Percentiles rank a stretch among this genome's conserved stretches.
These are phyloP conservation scores for Thielaviopsis euricoi DNA, from an alignment of 2,329 filamentous ascomycete species.

Conservation along the genomic window DNA sequence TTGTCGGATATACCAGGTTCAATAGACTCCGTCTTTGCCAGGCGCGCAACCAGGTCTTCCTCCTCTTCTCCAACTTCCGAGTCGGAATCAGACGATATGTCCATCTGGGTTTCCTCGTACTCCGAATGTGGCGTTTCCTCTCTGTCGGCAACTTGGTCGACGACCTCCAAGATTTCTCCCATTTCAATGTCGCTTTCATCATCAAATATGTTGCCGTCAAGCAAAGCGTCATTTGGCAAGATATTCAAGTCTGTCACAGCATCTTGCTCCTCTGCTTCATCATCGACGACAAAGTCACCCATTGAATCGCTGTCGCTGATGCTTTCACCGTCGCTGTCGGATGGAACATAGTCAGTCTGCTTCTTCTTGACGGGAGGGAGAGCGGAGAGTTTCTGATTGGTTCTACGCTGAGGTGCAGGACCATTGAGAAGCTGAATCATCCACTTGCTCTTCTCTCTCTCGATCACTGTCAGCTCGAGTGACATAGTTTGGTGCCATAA, in stretches of 20 bases:
- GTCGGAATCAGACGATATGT: slow-evolving; percentile 9
- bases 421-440: slow-evolving; percentile 28
- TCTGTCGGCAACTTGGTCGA: slow-evolving; percentile 2
- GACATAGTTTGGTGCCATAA: slow-evolving; percentile 38
- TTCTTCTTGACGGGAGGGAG: neutral
- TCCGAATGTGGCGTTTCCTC: slow-evolving; percentile 11
- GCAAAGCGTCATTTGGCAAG: neutral
- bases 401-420: slow-evolving; percentile 15
- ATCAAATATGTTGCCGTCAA: neutral
- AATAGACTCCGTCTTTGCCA: no score
- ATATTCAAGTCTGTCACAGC: neutral
- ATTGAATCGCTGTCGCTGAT: slow-evolving; percentile 31
- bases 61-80: slow-evolving; percentile 17
- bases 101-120: neutral
- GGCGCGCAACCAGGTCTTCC: neutral
- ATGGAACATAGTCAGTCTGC: slow-evolving; percentile 1
- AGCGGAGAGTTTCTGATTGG: slow-evolving; percentile 10
- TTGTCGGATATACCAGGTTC: slow-evolving; percentile 17
- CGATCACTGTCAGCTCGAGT: slow-evolving; percentile 49
- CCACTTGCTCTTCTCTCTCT: slow-evolving; percentile 39
- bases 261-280: slow-evolving; percentile 13
- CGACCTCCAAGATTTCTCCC: neutral
- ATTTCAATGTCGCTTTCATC: neutral
- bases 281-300: slow-evolving; percentile 33
- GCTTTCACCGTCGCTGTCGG: slow-evolving; percentile 32